Evolutionary conservation across 2,329 filamentous ascomycete species (phyloP).

Genomic region (Stagonosporopsis cucurbitacearum): DNA sequence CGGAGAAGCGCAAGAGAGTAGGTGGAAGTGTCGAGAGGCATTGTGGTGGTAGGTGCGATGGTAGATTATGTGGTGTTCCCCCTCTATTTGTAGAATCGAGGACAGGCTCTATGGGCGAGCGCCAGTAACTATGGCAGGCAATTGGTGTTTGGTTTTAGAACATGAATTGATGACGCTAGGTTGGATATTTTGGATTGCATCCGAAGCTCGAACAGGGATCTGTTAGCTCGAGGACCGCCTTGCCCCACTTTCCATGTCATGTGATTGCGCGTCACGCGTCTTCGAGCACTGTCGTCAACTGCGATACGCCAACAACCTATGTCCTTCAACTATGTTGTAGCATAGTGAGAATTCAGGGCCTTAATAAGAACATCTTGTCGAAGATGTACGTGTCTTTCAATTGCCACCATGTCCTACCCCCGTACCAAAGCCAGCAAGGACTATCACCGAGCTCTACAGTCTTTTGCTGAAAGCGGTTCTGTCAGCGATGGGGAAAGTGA

Average conservation of each 20-base stretch:
- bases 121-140: not conserved
- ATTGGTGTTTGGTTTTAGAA: not conserved
- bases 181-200: constrained; percentile 18
- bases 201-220: constrained; percentile 27
- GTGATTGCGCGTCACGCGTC: constrained; percentile 37
- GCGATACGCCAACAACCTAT: not conserved
- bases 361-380: not conserved
- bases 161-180: constrained; percentile 12
- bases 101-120: not conserved
- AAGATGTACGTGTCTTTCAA: not conserved
- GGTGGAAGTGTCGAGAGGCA: constrained; percentile 94
- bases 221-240: constrained; percentile 18
- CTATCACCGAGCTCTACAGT: constrained; percentile 27
- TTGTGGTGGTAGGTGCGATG: constrained; percentile 49
- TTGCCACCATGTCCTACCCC: constrained; percentile 26
- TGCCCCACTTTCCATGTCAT: constrained; percentile 24
- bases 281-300: constrained; percentile 11
- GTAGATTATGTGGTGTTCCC: not conserved
- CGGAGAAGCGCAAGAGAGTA: constrained; percentile 81
- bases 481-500: constrained; percentile 46
- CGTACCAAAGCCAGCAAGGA: constrained; percentile 19
- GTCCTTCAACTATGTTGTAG: no score
- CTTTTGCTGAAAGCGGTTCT: constrained; percentile 37
- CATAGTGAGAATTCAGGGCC: no score
- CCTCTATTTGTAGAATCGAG: not conserved